These are phyloP conservation scores for Hypomyces perniciosus DNA, from an alignment of 2,329 filamentous ascomycete genomes.

Conservation along the genomic window DNA sequence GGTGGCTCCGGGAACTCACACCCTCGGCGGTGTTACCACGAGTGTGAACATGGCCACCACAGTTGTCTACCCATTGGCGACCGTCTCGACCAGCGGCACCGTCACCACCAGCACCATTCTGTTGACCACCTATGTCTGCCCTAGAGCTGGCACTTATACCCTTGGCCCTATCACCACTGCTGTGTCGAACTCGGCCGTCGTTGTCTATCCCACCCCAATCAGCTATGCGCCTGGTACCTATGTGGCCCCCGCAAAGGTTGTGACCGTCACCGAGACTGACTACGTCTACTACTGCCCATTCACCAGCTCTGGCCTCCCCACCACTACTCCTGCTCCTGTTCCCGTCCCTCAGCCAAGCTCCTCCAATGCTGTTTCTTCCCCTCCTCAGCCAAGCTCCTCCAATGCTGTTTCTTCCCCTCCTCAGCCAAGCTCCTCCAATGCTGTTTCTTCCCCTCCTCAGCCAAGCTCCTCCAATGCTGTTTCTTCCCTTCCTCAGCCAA, in stretches of 20 bases:
- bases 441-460: neutral
- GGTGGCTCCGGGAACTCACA: slow-evolving; percentile 59
- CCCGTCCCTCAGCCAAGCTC: slow-evolving; percentile 14
- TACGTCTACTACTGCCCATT: slow-evolving; percentile 68
- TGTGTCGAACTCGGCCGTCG: slow-evolving; percentile 46
- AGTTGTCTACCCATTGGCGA: slow-evolving; percentile 64
- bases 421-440: neutral
- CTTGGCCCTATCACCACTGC: slow-evolving; percentile 62
- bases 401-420: neutral
- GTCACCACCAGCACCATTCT: slow-evolving; percentile 62
- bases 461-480: too few relatives aligned
- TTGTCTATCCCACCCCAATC: slow-evolving; percentile 61
- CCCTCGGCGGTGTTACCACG: slow-evolving; percentile 67
- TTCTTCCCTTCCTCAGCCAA: slow-evolving; percentile 16
- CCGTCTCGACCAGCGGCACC: slow-evolving; percentile 50
- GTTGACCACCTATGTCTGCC: slow-evolving; percentile 68
- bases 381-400: slow-evolving; percentile 3
- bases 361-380: neutral
- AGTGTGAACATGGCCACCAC: slow-evolving; percentile 61
- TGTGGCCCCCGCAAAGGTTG: slow-evolving; percentile 58
- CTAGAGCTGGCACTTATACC: slow-evolving; percentile 67
- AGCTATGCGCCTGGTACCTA: slow-evolving; percentile 66
- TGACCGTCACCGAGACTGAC: slow-evolving; percentile 64
- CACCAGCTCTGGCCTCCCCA: slow-evolving; percentile 37
- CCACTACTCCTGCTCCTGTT: slow-evolving; percentile 25